phyloP scores from a whole-genome alignment of 345 rosid genomes.

The Linum tenue region DNA sequence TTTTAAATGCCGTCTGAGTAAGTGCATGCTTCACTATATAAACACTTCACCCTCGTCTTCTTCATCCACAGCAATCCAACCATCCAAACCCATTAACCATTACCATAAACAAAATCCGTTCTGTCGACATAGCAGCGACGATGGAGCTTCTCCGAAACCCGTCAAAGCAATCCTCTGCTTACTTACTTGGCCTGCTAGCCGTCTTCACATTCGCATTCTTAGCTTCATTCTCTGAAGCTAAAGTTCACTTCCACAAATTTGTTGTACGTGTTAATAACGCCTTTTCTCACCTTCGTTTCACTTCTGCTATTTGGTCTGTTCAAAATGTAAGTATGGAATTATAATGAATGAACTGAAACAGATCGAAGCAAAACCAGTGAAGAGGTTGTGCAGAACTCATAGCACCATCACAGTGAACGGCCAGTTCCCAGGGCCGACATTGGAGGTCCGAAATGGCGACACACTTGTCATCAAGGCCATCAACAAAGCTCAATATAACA shows the following conservation, averaged over 20 bases:
- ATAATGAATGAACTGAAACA: not conserved
- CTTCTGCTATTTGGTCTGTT: not conserved
- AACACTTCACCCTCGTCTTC: conserved; percentile 15
- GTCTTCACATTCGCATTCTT: conserved; percentile 24
- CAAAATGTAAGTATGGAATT: not conserved
- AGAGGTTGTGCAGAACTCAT: conserved; percentile 19
- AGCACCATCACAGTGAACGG: not conserved
- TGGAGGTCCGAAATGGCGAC: not conserved
- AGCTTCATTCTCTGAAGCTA: conserved; percentile 38
- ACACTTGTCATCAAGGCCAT: not conserved
- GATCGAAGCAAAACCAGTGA: conserved; percentile 37
- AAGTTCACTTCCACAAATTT: conserved; percentile 65
- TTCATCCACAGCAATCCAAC: not conserved
- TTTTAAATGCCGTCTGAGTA: not conserved
- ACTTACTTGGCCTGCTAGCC: not conserved
- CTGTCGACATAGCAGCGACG: not conserved
- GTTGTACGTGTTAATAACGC: conserved; percentile 30
- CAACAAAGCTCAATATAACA: not conserved
- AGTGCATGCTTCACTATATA: conserved; percentile 16
- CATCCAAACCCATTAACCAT: not conserved
- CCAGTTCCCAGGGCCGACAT: conserved; percentile 3
- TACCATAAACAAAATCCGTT: not conserved
- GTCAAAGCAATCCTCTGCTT: conserved; percentile 4
- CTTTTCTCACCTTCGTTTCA: not conserved
- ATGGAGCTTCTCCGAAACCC: conserved; percentile 25